Base-by-base conservation (phyloP, 495 filamentous ascomycete genomes). In the Echria macrotheca region DNA sequence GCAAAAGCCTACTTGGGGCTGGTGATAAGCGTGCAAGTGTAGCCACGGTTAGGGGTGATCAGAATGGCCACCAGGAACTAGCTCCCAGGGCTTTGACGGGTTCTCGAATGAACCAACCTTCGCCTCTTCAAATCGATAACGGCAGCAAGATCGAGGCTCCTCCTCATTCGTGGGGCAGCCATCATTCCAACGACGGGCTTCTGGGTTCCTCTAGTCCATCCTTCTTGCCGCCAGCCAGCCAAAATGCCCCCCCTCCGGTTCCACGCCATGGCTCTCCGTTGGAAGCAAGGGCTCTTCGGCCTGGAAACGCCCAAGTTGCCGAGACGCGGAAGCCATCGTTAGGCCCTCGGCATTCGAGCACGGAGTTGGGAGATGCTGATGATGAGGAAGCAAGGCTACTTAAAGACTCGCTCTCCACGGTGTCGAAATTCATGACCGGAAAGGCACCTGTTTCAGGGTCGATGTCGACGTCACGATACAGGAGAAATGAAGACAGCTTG, bases 341-440 rank as follows among this genome's bases (percentile, higher is more conserved):
- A 5, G 71, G 61, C 0, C 67, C 67, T 14, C 72, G 70, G 37
- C 69, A 68, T 38, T 76, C 75, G 7, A 63, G 54, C 9, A 38
- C 66, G 5, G 68, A 65, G 12, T 57, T 56, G 39, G 61, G 54
- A 1, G 71, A 76, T 3, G 66, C 76, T 11, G 75, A 86, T 19
- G 85, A 86, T 45, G 85, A 86, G 58, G 85, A 89, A 59, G 81
- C 84, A 7, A 78, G 68, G 43, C 64, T 89, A 19, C 71, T 89
- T 1, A 77, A 71, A 55, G 77, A 86, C 52, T 82, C 83, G 31
- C 59, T 86, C 29, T 71, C 69, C 3, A 64, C 60, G 7, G 77
- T 78, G 8, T 77, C 60, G 23, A 69, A 59, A 21, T 74, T 69
- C 44, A 53, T 76, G 41, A 61, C 56, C 1, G 67, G 55, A 12